These are phyloP conservation scores for Apophysomyces ossiformis DNA, from an alignment of 371 early-diverging fungal species.

Conservation along the genomic window DNA sequence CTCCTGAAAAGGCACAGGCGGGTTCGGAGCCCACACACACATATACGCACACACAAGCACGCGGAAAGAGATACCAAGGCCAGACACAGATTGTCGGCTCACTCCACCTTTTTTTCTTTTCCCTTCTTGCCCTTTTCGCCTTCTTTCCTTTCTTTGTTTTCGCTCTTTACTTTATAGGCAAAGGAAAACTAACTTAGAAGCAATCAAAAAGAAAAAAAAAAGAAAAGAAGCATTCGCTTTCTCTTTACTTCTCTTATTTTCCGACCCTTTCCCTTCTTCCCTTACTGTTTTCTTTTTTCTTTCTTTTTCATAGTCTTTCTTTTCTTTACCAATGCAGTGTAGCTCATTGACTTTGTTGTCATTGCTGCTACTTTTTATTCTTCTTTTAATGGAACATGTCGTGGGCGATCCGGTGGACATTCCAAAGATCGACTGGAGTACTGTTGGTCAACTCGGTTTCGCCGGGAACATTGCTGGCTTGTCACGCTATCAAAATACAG, in stretches of 20 bases:
- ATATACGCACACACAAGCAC: too few species aligned
- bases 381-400: not conserved
- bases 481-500: conserved; percentile 21
- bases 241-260: too few species aligned
- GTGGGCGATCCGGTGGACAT: conserved; percentile 3
- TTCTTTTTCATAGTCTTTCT: not conserved
- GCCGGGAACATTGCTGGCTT: conserved; percentile 40
- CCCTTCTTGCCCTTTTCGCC: not conserved
- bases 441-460: conserved; percentile 32
- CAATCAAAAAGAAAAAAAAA: too few species aligned
- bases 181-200: not conserved
- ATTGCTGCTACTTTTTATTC: not conserved
- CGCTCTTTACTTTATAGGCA: conserved; percentile 4
- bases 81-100: not conserved
- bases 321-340: not conserved
- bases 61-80: too few species aligned
- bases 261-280: too few species aligned
- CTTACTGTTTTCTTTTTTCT: not conserved
- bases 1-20: conserved; percentile 1
- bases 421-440: conserved; percentile 17
- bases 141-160: conserved; percentile 8
- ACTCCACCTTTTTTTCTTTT: not conserved
- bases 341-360: not conserved
- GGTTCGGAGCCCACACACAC: too few species aligned
- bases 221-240: too few species aligned